Evolutionary conservation across 2,329 filamentous ascomycete genomes (phyloP).

Genomic region (Graphilbum fragrans): DNA sequence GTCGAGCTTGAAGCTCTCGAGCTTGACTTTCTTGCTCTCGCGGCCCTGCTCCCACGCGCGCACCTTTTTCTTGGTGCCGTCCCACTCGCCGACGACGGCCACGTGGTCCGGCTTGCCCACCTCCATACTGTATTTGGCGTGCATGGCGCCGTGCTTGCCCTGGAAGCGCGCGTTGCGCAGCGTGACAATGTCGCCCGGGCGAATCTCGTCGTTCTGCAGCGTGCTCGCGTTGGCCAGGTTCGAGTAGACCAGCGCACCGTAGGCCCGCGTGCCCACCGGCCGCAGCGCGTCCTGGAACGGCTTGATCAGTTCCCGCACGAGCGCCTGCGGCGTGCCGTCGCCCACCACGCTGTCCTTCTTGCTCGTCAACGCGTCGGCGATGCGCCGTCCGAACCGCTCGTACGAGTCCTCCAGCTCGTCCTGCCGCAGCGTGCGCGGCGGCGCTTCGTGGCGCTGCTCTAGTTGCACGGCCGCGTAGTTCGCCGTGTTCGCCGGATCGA

Average conservation of each 20-base stretch:
- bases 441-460: constrained; percentile 77
- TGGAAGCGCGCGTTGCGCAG: constrained; percentile 91
- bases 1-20: constrained; percentile 87
- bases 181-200: constrained; percentile 79
- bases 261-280: constrained; percentile 80
- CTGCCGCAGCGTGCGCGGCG: constrained; percentile 71
- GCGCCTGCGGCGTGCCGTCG: constrained; percentile 66
- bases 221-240: constrained; percentile 93
- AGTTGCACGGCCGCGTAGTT: constrained; percentile 62
- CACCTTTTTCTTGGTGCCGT: constrained; percentile 97
- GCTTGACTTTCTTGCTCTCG: constrained; percentile 85
- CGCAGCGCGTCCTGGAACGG: constrained; percentile 61
- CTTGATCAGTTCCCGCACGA: constrained; percentile 69
- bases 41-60: constrained; percentile 89
- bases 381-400: constrained; percentile 65
- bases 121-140: constrained; percentile 82
- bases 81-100: constrained; percentile 87
- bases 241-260: constrained; percentile 83
- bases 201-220: constrained; percentile 83
- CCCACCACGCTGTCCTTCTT: constrained; percentile 74
- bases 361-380: constrained; percentile 55
- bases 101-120: constrained; percentile 86
- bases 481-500: constrained; percentile 51
- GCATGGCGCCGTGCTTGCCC: constrained; percentile 89
- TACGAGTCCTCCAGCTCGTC: constrained; percentile 88